Evolutionary conservation across 345 rosid genomes (phyloP).

Genomic region (Hibiscus tridactylites): DNA sequence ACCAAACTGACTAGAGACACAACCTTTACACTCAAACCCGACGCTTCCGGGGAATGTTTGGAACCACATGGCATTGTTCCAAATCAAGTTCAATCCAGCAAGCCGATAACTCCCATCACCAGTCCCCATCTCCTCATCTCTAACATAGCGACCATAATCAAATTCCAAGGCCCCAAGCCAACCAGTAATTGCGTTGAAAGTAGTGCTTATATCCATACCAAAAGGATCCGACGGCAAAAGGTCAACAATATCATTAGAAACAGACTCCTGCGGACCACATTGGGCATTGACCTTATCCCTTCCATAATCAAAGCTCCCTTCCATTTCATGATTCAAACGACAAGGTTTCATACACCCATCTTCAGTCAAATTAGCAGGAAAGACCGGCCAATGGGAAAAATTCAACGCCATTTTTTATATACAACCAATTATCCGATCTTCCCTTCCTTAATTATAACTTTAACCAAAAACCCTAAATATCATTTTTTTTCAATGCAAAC

Average conservation of each 20-base stretch:
- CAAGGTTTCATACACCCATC: slow-evolving; percentile 36
- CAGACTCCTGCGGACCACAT: slow-evolving; percentile 51
- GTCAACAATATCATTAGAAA: slow-evolving; percentile 70
- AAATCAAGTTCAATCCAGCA: slow-evolving; percentile 66
- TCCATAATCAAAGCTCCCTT: slow-evolving; percentile 54
- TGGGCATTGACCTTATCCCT: slow-evolving; percentile 33
- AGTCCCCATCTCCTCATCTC: slow-evolving; percentile 34
- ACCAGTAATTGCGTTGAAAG: slow-evolving; percentile 69
- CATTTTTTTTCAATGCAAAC: neutral
- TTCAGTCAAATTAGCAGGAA: slow-evolving; percentile 51
- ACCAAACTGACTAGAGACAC: slow-evolving; percentile 21
- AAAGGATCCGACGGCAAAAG: slow-evolving; percentile 64
- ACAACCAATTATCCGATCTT: slow-evolving; percentile 13
- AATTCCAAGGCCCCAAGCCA: slow-evolving; percentile 85
- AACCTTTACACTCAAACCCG: slow-evolving; percentile 18
- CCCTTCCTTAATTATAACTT: slow-evolving; percentile 1
- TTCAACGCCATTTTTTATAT: slow-evolving; percentile 65
- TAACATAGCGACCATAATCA: slow-evolving; percentile 36
- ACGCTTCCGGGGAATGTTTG: slow-evolving; percentile 39
- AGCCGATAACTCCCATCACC: slow-evolving; percentile 45
- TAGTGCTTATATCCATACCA: slow-evolving; percentile 76
- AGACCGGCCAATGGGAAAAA: slow-evolving; percentile 63
- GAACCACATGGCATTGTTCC: slow-evolving; percentile 77
- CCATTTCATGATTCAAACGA: slow-evolving; percentile 33
- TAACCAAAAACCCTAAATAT: slow-evolving; percentile 6